Conservation (phyloP, 495 filamentous ascomycete genomes). For the Aspergillus asperescens region DNA sequence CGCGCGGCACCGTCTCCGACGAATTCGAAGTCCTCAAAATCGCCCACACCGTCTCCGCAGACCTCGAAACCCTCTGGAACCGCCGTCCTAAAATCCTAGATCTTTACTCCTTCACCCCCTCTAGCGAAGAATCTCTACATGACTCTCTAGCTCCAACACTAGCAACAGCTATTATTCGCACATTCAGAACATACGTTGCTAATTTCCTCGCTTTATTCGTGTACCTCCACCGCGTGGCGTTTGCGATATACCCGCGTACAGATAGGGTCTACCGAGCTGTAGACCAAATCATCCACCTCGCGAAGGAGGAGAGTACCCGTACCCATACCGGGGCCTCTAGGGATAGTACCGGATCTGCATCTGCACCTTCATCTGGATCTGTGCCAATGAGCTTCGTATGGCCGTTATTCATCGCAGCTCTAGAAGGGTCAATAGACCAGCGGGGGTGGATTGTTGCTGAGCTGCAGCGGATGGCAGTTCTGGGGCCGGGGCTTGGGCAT, state of each 20-base stretch:
- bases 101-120: constrained; percentile 24
- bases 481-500: constrained; percentile 15
- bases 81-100: constrained; percentile 32
- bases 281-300: constrained; percentile 37
- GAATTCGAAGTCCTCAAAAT: constrained; percentile 42
- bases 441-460: constrained; percentile 34
- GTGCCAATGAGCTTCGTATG: constrained; percentile 35
- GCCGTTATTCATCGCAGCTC: constrained; percentile 35
- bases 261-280: constrained; percentile 39
- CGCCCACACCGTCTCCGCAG: constrained; percentile 36
- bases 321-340: not conserved
- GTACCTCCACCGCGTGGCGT: constrained; percentile 39
- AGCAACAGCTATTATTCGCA: constrained; percentile 29
- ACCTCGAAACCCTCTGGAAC: constrained; percentile 39
- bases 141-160: constrained; percentile 25
- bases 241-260: constrained; percentile 40
- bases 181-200: constrained; percentile 36
- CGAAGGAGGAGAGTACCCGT: constrained; percentile 28
- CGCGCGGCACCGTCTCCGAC: constrained; percentile 36
- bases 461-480: constrained; percentile 31
- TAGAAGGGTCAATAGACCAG: constrained; percentile 35
- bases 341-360: not conserved
- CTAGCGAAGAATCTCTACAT: constrained; percentile 15
- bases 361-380: not conserved
- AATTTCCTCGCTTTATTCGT: constrained; percentile 42